Percentiles rank a stretch among this genome's conserved stretches.
These are phyloP conservation scores for Pelargonium citronellum DNA, from an alignment of 441 rosid species.

Conservation along the genomic window DNA sequence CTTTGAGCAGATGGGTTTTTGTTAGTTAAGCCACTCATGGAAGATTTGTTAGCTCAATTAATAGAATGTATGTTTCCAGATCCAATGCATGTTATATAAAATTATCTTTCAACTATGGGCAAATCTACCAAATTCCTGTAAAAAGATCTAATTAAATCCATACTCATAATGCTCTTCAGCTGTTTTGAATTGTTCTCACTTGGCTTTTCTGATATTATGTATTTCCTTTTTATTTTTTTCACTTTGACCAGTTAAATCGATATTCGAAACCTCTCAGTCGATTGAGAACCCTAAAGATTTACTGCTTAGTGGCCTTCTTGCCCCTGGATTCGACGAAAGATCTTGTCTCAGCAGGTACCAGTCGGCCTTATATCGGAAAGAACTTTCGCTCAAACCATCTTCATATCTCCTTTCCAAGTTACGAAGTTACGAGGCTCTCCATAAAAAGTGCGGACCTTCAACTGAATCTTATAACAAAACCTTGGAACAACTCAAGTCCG, in stretches of 20 bases:
- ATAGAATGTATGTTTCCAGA: too few species aligned
- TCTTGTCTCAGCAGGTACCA: slow-evolving; percentile 51
- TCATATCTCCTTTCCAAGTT: slow-evolving; percentile 40
- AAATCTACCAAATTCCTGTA: background rate
- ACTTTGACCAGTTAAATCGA: background rate
- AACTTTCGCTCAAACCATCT: slow-evolving; percentile 35
- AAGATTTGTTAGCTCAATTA: too few species aligned
- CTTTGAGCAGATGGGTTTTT: too few species aligned
- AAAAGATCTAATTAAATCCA: slow-evolving; percentile 1
- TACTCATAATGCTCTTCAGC: background rate
- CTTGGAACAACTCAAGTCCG: slow-evolving; percentile 30
- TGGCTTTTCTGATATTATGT: background rate
- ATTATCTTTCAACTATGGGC: too few species aligned
- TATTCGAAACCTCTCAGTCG: slow-evolving; percentile 12
- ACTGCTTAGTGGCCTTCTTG: slow-evolving; percentile 41
- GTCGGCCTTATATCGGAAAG: slow-evolving; percentile 34
- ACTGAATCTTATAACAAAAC: slow-evolving; percentile 44
- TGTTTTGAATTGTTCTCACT: background rate
- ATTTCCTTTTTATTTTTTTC: background rate
- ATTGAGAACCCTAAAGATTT: slow-evolving; percentile 27
- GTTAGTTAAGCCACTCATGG: too few species aligned
- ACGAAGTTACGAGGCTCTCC: slow-evolving; percentile 51
- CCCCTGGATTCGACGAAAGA: slow-evolving; percentile 34
- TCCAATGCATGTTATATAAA: too few species aligned
- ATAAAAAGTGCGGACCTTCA: slow-evolving; percentile 48